Evolutionary conservation across 2,329 filamentous ascomycete genomes (phyloP), one percentile per base, ranked within the genome.

Genomic region (Aureobasidium namibiae): DNA sequence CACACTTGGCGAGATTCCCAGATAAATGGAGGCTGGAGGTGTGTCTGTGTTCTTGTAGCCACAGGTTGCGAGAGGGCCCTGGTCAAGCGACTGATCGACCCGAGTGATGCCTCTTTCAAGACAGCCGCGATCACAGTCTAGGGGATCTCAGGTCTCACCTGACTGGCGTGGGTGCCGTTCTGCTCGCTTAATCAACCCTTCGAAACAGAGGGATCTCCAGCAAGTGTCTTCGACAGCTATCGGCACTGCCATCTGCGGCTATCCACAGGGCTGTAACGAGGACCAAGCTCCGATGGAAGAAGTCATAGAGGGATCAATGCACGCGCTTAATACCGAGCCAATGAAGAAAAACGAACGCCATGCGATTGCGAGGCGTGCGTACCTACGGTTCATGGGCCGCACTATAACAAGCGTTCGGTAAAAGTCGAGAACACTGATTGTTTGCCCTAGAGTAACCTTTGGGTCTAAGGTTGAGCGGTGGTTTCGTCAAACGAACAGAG

Each of bases 401-500:
- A 14, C 36, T 26, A 24, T 24, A 10, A 24, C 13, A 21, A 31
- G 8, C 1, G 14, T 39, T 18, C 33, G 33, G 24, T 39, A 42
- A 24, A 42, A 21, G 24, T 39, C 50, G 36, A 54, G 50, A 42
- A 41, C 38, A 33, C 11, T 54, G 50, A 21, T 54, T 21, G 36
- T 21, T 41, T 53, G 33, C 48, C 33, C 48, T 13, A 18, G 11
- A 42, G 38, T 38, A 54, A 42, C n/a, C 50, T 54, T 54, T 42
- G 36, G 50, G n/a, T 14, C 50, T 14, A 54, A 54, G 50, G 36
- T 54, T 38, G 11, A 16, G 13, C 50, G 50, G 50, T 41, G 36
- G 36, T 54, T 54, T 54, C 50, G 50, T 41, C 49, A 53, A 53
- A 41, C 49, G 49, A 41, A 53, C 49, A 53, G 34, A 53, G 49